Percentiles rank a stretch among this genome's conserved stretches.
Evolutionary conservation across 2,329 filamentous ascomycete genomes (phyloP).

Genomic region (Aureobasidium sp.): DNA sequence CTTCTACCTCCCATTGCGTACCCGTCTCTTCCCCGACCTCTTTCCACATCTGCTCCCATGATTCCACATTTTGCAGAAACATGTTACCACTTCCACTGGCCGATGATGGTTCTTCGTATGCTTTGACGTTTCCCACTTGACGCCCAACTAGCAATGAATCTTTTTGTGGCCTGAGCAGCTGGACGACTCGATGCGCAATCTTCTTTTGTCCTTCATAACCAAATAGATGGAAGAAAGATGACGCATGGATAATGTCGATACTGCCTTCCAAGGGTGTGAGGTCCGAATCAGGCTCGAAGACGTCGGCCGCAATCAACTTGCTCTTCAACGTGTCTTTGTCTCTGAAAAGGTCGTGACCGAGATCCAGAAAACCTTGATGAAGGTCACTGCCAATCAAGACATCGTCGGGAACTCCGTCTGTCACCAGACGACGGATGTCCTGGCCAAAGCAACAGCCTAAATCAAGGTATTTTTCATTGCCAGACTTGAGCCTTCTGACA

Average conservation of each 20-base stretch:
- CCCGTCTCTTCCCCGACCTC: conserved; percentile 34
- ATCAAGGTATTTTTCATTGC: conserved; percentile 33
- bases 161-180: conserved; percentile 29
- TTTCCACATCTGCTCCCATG: conserved; percentile 34
- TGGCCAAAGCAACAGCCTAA: conserved; percentile 36
- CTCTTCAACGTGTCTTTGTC: conserved; percentile 29
- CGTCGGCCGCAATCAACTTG: conserved; percentile 30
- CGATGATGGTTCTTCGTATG: conserved; percentile 16
- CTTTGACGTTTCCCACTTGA: conserved; percentile 30
- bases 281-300: conserved; percentile 26
- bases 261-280: conserved; percentile 32
- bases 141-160: conserved; percentile 35
- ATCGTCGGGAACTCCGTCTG: conserved; percentile 31
- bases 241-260: conserved; percentile 38
- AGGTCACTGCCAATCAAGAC: conserved; percentile 31
- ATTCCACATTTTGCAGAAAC: conserved; percentile 34
- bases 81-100: conserved; percentile 19
- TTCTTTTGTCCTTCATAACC: conserved; percentile 34
- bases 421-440: conserved; percentile 33
- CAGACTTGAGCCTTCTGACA: conserved; percentile 21
- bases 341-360: conserved; percentile 35
- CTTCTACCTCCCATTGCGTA: conserved; percentile 31
- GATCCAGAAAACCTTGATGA: conserved; percentile 29
- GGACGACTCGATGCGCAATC: conserved; percentile 29
- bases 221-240: conserved; percentile 41